A percentile compares a stretch with the other conserved stretches of the same genome.
phyloP scores from a whole-genome alignment of 495 filamentous ascomycete genomes.

The Aspergillus mulundensis region DNA sequence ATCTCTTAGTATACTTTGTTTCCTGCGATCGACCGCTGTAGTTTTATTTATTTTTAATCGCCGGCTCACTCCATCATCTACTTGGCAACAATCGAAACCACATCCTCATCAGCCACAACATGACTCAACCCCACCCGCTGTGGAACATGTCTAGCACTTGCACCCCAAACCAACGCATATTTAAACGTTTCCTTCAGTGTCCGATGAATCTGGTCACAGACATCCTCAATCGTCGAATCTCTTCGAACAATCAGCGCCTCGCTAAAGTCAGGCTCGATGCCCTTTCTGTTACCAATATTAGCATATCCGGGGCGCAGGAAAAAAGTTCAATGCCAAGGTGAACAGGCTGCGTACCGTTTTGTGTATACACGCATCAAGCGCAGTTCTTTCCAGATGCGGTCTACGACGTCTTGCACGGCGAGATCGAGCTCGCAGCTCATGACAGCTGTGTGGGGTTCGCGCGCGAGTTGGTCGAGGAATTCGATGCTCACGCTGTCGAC shows the following conservation, averaged over 20 bases:
- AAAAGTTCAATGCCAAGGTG: not conserved
- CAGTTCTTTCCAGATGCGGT: conserved; percentile 93
- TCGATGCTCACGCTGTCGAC: conserved; percentile 94
- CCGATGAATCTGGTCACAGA: conserved; percentile 93
- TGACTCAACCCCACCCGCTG: conserved; percentile 90
- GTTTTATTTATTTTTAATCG: not conserved
- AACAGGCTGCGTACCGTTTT: conserved; percentile 56
- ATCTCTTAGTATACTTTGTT: not conserved
- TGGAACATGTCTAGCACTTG: conserved; percentile 89
- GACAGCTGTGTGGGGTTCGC: conserved; percentile 88
- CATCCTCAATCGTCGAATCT: conserved; percentile 89
- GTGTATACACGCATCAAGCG: conserved; percentile 91
- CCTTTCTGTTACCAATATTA: conserved; percentile 53
- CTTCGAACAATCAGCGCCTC: conserved; percentile 91
- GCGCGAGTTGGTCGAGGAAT: conserved; percentile 85
- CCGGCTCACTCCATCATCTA: conserved; percentile 12
- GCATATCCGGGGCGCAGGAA: too few species aligned
- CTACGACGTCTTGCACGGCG: conserved; percentile 93
- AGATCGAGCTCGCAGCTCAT: conserved; percentile 98
- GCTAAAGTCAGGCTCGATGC: conserved; percentile 81
- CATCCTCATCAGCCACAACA: conserved; percentile 89
- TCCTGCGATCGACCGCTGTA: not conserved
- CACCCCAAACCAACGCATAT: conserved; percentile 97
- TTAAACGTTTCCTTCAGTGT: conserved; percentile 98
- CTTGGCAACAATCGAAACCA: conserved; percentile 80